Conservation (phyloP, 371 early-diverging fungal genomes). For the Mortierella sp. region DNA sequence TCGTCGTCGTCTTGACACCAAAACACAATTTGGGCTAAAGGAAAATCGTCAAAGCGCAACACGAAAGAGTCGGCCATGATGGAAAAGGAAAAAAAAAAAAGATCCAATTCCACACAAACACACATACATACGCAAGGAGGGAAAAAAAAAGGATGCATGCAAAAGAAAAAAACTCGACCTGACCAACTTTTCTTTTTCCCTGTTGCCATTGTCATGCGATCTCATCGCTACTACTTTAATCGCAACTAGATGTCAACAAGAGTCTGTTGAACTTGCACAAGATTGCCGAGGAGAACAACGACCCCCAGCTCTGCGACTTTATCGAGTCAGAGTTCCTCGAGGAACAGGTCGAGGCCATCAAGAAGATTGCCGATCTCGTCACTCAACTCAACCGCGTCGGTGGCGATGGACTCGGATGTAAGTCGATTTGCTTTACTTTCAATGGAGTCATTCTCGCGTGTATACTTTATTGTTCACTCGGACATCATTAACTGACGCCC, state of each 20-base stretch:
- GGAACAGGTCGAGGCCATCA: constrained; percentile 80
- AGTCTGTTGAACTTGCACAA: constrained; percentile 69
- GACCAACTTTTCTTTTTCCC: constrained; percentile 8
- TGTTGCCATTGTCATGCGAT: background rate
- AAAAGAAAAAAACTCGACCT: background rate
- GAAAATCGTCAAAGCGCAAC: constrained; percentile 1
- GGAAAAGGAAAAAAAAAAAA: background rate
- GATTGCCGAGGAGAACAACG: constrained; percentile 64
- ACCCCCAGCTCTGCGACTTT: constrained; percentile 70
- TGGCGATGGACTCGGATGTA: constrained; percentile 64
- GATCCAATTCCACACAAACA: background rate
- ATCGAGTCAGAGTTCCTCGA: constrained; percentile 71
- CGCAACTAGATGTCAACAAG: constrained; percentile 69
- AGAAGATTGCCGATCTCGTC: constrained; percentile 74
- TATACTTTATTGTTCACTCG: background rate
- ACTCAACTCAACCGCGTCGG: constrained; percentile 77
- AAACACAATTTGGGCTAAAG: background rate
- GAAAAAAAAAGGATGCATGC: background rate
- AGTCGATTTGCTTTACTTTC: constrained; percentile 52
- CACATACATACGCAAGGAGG: background rate
- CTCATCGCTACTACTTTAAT: background rate
- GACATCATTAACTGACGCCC: background rate
- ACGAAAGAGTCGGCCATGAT: background rate
- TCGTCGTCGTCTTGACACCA: background rate
- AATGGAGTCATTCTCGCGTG: background rate